Base-by-base conservation (phyloP, 2,329 filamentous ascomycete genomes). In the Metarhizium album region DNA sequence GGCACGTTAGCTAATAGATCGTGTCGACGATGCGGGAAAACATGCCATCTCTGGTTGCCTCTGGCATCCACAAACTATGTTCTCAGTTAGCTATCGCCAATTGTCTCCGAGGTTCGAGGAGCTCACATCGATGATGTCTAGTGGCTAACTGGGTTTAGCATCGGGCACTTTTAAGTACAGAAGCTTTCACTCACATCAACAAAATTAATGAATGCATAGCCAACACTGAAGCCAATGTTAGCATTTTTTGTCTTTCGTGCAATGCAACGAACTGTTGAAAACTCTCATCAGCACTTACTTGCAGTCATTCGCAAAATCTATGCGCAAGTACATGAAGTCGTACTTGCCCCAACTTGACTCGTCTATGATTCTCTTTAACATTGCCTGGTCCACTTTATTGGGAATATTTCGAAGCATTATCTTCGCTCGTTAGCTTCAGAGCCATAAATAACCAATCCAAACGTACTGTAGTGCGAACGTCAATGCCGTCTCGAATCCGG, bases 181-280 rank as follows among this genome's bases (percentile, higher is more conserved):
- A 20, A 37, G n/a, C 18, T 50, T 8, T 22, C 9, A 61, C 83
- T 78, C 67, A 87, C 84, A 64, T 90, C 83, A 42, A 83, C 79
- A 59, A 97, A 96, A 68, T 98, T 96, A 70, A 98, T 89, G 68
- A 97, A 98, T 0, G 90, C 91, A 67, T 97, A 97, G 45, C 93
- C 93, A 52, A 97, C 91, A 64, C 90, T 95, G 55, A 55, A 16
- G 33, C 2, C 9, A 18, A 14, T n/a, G 24, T 55, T 45, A 58
- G 42, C 33, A 4, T 9, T 23, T 7, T 6, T 16, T 27, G 18
- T 6, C 22, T 14, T 38, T 11, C 13, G 18, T 5, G 13, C 20
- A 31, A 13, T 24, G 31, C 23, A 29, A 24, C 16, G 16, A 62
- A 42, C 8, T 50, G 11, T 38, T 13, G 16, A 11, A 6, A 9